These are phyloP conservation scores for Albatrellus ellisii DNA, from an alignment of 768 basidiomycete genomes.

Conservation along the genomic window DNA sequence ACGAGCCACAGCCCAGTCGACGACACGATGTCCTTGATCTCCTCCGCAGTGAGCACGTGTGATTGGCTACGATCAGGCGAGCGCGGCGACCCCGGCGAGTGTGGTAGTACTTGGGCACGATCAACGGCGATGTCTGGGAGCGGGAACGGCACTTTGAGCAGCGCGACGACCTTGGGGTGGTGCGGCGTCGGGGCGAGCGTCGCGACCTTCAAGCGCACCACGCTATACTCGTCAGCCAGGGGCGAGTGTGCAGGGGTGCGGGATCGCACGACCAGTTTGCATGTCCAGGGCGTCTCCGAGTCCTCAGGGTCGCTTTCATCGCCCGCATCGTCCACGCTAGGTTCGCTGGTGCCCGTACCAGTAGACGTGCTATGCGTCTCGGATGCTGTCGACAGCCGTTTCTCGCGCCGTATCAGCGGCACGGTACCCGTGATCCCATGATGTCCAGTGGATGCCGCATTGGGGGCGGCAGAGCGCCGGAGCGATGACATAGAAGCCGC, in stretches of 20 bases:
- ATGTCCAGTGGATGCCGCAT: neutral
- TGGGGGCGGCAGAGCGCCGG: neutral
- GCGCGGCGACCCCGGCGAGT: slow-evolving; percentile 20
- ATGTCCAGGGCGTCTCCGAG: slow-evolving; percentile 93
- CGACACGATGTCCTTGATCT: slow-evolving; percentile 87
- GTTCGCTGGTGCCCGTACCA: neutral
- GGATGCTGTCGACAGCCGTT: slow-evolving; percentile 7
- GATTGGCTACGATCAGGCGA: slow-evolving; percentile 22
- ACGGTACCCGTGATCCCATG: too few species aligned
- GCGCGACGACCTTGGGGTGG: slow-evolving; percentile 87
- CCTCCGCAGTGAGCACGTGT: slow-evolving; percentile 69
- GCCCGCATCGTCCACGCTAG: slow-evolving; percentile 31
- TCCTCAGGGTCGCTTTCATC: slow-evolving; percentile 93
- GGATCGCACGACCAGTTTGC: slow-evolving; percentile 58
- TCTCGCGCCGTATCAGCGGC: slow-evolving; percentile 1
- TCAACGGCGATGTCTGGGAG: slow-evolving; percentile 74
- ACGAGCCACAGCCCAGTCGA: slow-evolving; percentile 85
- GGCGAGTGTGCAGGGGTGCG: slow-evolving; percentile 1
- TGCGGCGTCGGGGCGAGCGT: slow-evolving; percentile 88
- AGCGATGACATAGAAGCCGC: slow-evolving; percentile 1
- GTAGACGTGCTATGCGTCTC: slow-evolving; percentile 10
- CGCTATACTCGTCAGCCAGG: slow-evolving; percentile 8
- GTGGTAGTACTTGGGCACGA: slow-evolving; percentile 30
- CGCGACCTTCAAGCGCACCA: slow-evolving; percentile 50
- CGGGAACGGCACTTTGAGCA: slow-evolving; percentile 85